A percentile compares a stretch with the other conserved stretches of the same genome.
Conservation (phyloP, 2,329 filamentous ascomycete genomes). For the Xenoacremonium recifei region DNA sequence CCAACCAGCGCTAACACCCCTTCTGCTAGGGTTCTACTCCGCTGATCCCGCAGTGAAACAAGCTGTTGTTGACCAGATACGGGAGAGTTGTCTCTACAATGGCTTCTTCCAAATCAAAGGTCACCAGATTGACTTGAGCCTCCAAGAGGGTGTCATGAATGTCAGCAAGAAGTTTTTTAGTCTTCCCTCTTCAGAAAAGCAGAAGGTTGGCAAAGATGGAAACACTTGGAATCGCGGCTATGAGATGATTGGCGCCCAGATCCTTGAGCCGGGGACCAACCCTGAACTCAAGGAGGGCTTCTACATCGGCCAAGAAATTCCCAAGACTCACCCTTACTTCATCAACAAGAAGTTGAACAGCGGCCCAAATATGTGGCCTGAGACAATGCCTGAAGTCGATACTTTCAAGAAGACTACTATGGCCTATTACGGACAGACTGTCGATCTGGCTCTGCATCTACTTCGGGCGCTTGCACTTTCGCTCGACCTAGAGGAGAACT, state of each 20-base stretch:
- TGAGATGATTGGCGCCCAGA: conserved; percentile 45
- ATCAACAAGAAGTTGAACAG: conserved; percentile 39
- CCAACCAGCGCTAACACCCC: neutral
- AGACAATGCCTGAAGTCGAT: conserved; percentile 28
- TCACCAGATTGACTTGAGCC: conserved; percentile 40
- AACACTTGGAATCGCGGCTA: conserved; percentile 47
- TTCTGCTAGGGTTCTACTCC: conserved; percentile 17
- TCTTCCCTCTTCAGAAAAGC: conserved; percentile 45
- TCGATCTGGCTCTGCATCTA: conserved; percentile 38
- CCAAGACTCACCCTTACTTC: conserved; percentile 39
- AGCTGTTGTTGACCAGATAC: conserved; percentile 30
- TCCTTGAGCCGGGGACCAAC: conserved; percentile 40
- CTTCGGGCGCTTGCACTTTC: conserved; percentile 41
- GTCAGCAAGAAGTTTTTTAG: conserved; percentile 46
- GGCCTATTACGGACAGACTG: conserved; percentile 38
- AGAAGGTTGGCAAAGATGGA: conserved; percentile 36
- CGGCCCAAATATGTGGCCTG: conserved; percentile 44
- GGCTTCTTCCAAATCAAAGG: conserved; percentile 55
- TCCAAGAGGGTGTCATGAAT: conserved; percentile 41
- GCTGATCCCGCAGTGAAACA: conserved; percentile 22
- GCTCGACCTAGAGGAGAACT: conserved; percentile 37
- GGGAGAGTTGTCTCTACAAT: conserved; percentile 42
- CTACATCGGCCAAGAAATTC: conserved; percentile 38
- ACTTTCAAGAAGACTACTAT: conserved; percentile 38
- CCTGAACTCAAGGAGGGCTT: conserved; percentile 47